A percentile compares a stretch with the other conserved stretches of the same genome.
phyloP scores from a whole-genome alignment of 345 rosid genomes.

The Nasturtium officinale region DNA sequence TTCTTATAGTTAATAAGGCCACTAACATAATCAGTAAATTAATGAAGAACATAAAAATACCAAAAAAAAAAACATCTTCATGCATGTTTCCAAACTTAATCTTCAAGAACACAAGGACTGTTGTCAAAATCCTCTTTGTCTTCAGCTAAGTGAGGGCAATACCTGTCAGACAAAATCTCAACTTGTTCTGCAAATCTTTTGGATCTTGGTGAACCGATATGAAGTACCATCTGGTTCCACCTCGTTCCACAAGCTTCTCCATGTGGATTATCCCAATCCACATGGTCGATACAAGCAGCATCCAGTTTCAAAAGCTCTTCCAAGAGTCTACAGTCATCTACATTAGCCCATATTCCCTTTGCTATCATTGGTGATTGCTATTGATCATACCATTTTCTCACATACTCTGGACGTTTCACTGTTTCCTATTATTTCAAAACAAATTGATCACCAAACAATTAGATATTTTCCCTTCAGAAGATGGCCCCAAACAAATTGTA shows the following conservation, averaged over 20 bases:
- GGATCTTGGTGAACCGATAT: slow-evolving; percentile 48
- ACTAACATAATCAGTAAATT: not conserved
- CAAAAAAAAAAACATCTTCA: not conserved
- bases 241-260: slow-evolving; percentile 66
- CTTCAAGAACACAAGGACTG: slow-evolving; percentile 46
- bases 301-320: slow-evolving; percentile 58
- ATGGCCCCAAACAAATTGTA: too few species aligned
- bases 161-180: slow-evolving; percentile 59
- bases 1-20: not conserved
- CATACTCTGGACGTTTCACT: too few species aligned
- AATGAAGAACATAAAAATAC: not conserved
- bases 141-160: slow-evolving; percentile 60
- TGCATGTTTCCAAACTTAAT: not conserved
- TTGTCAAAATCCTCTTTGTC: slow-evolving; percentile 61
- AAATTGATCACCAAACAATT: too few species aligned
- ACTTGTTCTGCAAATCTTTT: slow-evolving; percentile 69
- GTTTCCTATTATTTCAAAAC: too few species aligned
- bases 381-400: slow-evolving; percentile 67
- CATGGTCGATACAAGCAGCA: slow-evolving; percentile 76
- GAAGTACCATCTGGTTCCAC: slow-evolving; percentile 72
- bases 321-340: slow-evolving; percentile 69
- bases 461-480: too few species aligned
- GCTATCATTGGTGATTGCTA: slow-evolving; percentile 65
- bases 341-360: slow-evolving; percentile 67
- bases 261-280: slow-evolving; percentile 62